A percentile compares a stretch with the other conserved stretches of the same genome.
These are phyloP conservation scores for Phytophthora kernoviae DNA, from an alignment of 352 stramenopile species.

Conservation along the genomic window DNA sequence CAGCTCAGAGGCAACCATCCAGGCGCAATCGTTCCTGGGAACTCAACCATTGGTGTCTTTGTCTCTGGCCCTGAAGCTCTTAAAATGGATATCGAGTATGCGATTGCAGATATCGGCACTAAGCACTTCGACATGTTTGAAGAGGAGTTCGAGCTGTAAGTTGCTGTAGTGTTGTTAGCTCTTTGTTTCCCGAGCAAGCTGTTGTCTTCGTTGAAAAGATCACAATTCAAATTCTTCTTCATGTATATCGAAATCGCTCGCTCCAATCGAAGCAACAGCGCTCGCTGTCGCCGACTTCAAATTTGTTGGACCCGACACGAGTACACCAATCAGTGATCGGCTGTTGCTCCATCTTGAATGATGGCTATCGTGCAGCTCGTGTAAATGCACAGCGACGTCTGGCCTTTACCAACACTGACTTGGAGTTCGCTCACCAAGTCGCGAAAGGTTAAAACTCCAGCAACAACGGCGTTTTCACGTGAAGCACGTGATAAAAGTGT, in stretches of 20 bases:
- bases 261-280: constrained; percentile 12
- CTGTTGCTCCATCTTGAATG: not conserved
- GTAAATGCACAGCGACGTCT: constrained; percentile 18
- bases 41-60: constrained; percentile 41
- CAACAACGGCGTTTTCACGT: not conserved
- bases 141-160: constrained; percentile 38
- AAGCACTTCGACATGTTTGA: constrained; percentile 31
- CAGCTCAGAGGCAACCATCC: constrained; percentile 1
- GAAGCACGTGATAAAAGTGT: constrained; percentile 3
- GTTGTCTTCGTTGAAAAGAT: constrained; percentile 5
- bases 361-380: constrained; percentile 1
- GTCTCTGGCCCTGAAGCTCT: constrained; percentile 41
- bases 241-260: constrained; percentile 28
- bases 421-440: constrained; percentile 19
- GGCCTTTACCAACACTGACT: constrained; percentile 9
- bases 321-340: constrained; percentile 23
- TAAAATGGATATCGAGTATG: constrained; percentile 29
- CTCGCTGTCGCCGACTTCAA: constrained; percentile 28
- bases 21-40: not conserved
- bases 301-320: constrained; percentile 38
- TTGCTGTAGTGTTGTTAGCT: not conserved
- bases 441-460: constrained; percentile 13
- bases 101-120: constrained; percentile 20
- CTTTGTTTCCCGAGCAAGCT: not conserved
- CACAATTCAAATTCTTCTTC: constrained; percentile 39